Evolutionary conservation across 2,329 filamentous ascomycete genomes (phyloP), one percentile per base, ranked within the genome.

Genomic region (Bipolaris victoriae): DNA sequence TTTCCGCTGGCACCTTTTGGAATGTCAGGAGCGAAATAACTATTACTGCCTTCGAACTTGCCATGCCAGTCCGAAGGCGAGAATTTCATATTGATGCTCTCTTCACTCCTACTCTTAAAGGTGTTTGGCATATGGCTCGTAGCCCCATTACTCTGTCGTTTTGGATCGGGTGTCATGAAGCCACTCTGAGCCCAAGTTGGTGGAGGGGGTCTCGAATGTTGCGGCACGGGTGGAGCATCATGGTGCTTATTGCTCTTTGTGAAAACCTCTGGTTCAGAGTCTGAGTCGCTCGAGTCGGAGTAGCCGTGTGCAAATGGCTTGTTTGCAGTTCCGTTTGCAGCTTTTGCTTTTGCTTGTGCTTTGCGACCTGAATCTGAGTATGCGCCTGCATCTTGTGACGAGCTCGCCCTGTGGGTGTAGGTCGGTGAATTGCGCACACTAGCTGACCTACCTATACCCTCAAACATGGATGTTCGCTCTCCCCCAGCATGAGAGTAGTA

Each of bases 381-480:
- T 3, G 63, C 67, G 2, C 69, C 70, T 11, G 58, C 45, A 35
- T 74, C 69, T 3, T 61, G 58, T 9, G 68, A 67, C 3, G 68
- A 58, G 22, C 54, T 64, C 1, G 65, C 62, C 33, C 70, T 61
- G 15, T 71, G 61, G 5, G 60, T 46, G 22, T 67, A 64, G 11
- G 64, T 74, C 7, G 81, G 79, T 2, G 82, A 79, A 63, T 82
- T 80, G 36, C 83, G 80, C 53, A 81, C 80, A 64, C 82, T 87
- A 11, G 81, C 75, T 51, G 84, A 84, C 43, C 83, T 80, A 43
- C 79, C 78, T 7, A 86, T 63, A 15, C 80, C 79, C 33, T 83
- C 81, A 37, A 80, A 80, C 64, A 86, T 79, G 53, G 83, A 83
- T 0, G 82, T 87, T 62, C 80, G 84, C 68, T 88, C 85, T 31